A percentile compares a stretch with the other conserved stretches of the same genome.
phyloP scores from a whole-genome alignment of 257 asterid species.

The Salvia hispanica region DNA sequence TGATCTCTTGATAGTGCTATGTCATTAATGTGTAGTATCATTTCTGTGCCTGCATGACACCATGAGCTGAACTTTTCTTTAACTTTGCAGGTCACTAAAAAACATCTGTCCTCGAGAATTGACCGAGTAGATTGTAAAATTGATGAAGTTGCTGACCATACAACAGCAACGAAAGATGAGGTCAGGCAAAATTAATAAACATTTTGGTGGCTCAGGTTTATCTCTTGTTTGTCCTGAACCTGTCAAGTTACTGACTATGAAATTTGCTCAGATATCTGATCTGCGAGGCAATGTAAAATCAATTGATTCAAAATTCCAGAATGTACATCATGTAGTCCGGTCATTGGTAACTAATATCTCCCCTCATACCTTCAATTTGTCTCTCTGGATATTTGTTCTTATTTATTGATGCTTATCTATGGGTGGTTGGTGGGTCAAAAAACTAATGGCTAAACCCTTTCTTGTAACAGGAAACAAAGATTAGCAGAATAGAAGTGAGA shows the following conservation, averaged over 20 bases:
- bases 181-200: slow-evolving; percentile 43
- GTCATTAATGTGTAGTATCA: neutral
- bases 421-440: slow-evolving; percentile 25
- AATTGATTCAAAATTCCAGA: slow-evolving; percentile 57
- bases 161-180: slow-evolving; percentile 67
- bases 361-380: slow-evolving; percentile 1
- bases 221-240: slow-evolving; percentile 19
- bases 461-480: slow-evolving; percentile 69
- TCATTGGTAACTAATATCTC: slow-evolving; percentile 61
- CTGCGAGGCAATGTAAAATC: slow-evolving; percentile 63
- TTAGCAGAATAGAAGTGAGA: slow-evolving; percentile 75
- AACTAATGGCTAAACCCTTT: slow-evolving; percentile 24
- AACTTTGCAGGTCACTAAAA: slow-evolving; percentile 65
- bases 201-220: slow-evolving; percentile 9
- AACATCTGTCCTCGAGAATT: slow-evolving; percentile 67
- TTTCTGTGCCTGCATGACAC: slow-evolving; percentile 1
- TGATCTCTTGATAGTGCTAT: slow-evolving; percentile 14
- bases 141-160: slow-evolving; percentile 64
- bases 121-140: slow-evolving; percentile 71
- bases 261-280: slow-evolving; percentile 56
- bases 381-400: slow-evolving; percentile 24
- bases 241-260: slow-evolving; percentile 25
- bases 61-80: slow-evolving; percentile 3
- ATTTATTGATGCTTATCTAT: slow-evolving; percentile 13
- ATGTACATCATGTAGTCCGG: slow-evolving; percentile 72